Evolutionary conservation across 2,329 filamentous ascomycete genomes (phyloP), one percentile per base, ranked within the genome.

Genomic region (Xylaria multiplex): DNA sequence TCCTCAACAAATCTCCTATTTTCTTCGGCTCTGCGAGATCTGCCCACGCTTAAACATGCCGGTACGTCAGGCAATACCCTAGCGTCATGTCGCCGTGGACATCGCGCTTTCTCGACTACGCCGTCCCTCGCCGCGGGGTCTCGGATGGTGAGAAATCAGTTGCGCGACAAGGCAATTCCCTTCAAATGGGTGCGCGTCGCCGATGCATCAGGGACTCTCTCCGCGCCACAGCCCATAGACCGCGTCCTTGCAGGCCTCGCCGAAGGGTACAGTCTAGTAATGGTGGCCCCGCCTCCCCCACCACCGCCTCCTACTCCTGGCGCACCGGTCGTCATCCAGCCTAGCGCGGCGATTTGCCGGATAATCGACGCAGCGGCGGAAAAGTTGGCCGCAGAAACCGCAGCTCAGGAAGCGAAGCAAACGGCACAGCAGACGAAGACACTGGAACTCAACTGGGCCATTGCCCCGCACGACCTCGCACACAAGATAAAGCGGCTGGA

Each of bases 401-500:
- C 58, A n/a, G 61, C 22, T 1, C 79, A 85, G 60, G 82, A 75
- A 78, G 78, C 76, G 56, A 78, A 79, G 65, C 79, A 82, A 70
- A 76, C 78, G 78, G 77, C 76, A 59, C 78, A 80, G 66, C 78
- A 82, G 70, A 76, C 79, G 16, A 97, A 97, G 81, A 90, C 90
- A 75, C 78, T 97, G n/a, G 94, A 97, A 80, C 73, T 98, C 72
- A 95, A 93, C 78, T 98, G 94, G 94, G 89, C 90, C 40, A 96
- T 97, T 74, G 89, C 89, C 67, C 75, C 79, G 13, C 86, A 95
- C 75, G 94, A 97, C 81, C 78, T 97, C 59, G 80, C 80, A n/a
- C 90, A 92, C 77, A 87, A 90, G 75, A 77, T 96, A 77, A 86
- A 86, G 74, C 87, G 88, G 80, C 77, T 95, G 73, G 80, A 80